These are phyloP conservation scores for Manihot esculenta DNA, from an alignment of 441 rosid species.

Conservation along the genomic window DNA sequence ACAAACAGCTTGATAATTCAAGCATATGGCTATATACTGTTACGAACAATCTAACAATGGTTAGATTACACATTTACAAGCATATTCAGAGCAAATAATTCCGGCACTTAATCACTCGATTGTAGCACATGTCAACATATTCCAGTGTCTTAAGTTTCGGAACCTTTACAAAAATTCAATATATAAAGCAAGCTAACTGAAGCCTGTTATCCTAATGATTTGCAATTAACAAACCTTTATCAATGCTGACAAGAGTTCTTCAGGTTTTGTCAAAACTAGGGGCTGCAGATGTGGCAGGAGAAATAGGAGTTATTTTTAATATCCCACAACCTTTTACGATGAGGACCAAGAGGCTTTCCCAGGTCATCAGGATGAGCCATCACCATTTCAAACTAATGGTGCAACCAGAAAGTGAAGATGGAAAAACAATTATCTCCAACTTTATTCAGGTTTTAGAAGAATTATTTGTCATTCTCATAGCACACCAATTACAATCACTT, in stretches of 20 bases:
- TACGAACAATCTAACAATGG: too few relatives aligned
- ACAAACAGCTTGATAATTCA: too few relatives aligned
- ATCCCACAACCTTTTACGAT: conserved; percentile 87
- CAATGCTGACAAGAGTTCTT: conserved; percentile 23
- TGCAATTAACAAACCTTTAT: conserved; percentile 10
- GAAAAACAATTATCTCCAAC: conserved; percentile 52
- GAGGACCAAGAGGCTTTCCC: conserved; percentile 84
- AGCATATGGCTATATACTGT: too few relatives aligned
- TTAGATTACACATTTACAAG: too few relatives aligned
- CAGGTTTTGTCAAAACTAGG: conserved; percentile 71
- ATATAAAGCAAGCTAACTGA: neutral
- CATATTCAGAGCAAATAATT: too few relatives aligned
- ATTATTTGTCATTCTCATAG: conserved; percentile 6
- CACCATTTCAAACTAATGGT: conserved; percentile 66
- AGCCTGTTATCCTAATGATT: neutral
- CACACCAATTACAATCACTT: neutral
- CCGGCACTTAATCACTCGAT: too few relatives aligned
- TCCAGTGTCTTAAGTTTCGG: neutral
- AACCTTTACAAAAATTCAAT: neutral
- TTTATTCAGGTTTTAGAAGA: conserved; percentile 45
- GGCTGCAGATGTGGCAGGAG: conserved; percentile 79
- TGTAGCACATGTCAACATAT: too few relatives aligned
- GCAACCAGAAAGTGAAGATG: conserved; percentile 50
- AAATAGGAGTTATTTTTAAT: conserved; percentile 84
- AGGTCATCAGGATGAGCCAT: conserved; percentile 77